These are phyloP conservation scores for Pseudozyma tsukubaensis DNA, from an alignment of 1,284 basidiomycete genomes.

Conservation along the genomic window DNA sequence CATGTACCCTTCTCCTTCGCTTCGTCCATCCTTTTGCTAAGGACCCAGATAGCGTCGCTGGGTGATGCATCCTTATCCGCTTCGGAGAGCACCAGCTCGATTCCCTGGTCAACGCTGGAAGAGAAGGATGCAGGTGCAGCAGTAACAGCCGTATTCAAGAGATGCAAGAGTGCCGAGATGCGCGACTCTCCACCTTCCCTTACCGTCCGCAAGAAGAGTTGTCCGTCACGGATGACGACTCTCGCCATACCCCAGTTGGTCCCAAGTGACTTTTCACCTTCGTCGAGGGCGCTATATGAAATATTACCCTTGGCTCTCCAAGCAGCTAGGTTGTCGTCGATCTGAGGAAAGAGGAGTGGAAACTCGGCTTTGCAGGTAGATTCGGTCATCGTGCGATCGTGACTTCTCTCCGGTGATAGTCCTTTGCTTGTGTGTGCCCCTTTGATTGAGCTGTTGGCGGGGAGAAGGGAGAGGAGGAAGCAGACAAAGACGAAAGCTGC, in stretches of 20 bases:
- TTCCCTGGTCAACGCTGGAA: slow-evolving; percentile 1
- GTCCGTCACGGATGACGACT: slow-evolving; percentile 47
- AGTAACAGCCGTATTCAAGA: slow-evolving; percentile 38
- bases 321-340: slow-evolving; percentile 31
- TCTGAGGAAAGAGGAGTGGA: slow-evolving; percentile 52
- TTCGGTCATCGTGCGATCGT: slow-evolving; percentile 39
- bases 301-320: slow-evolving; percentile 51
- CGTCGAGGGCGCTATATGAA: slow-evolving; percentile 30
- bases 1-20: slow-evolving; percentile 26
- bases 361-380: slow-evolving; percentile 47
- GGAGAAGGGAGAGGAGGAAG: slow-evolving; percentile 21
- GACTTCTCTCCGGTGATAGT: slow-evolving; percentile 11
- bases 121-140: slow-evolving; percentile 22
- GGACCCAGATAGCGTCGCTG: slow-evolving; percentile 36
- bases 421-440: neutral
- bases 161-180: slow-evolving; percentile 44
- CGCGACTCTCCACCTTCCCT: slow-evolving; percentile 47
- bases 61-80: slow-evolving; percentile 48
- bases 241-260: slow-evolving; percentile 43
- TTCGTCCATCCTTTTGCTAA: slow-evolving; percentile 36
- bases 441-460: neutral
- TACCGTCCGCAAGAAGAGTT: slow-evolving; percentile 46
- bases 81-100: slow-evolving; percentile 47
- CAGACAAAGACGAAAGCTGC: slow-evolving; percentile 22
- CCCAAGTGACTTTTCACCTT: slow-evolving; percentile 17